Evolutionary conservation across 495 filamentous ascomycete genomes (phyloP).

Genomic region (Lentithecium fluviatile): DNA sequence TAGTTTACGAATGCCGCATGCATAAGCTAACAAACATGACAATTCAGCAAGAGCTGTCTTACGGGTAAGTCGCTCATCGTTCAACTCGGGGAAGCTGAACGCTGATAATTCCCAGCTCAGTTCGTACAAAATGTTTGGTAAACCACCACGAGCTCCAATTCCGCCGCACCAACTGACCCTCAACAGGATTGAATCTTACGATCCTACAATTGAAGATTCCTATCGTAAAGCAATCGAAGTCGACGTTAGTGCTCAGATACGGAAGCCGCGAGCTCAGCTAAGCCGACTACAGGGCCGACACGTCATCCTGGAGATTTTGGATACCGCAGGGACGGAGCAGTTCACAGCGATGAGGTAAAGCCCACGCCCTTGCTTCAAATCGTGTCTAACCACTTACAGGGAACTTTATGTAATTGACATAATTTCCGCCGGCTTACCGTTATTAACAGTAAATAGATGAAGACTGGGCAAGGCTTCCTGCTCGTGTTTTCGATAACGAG

Average conservation of each 20-base stretch:
- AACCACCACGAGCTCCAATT: too few species aligned
- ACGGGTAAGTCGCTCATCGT: constrained; percentile 66
- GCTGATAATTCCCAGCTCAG: constrained; percentile 65
- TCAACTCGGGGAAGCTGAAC: not conserved
- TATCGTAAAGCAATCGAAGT: constrained; percentile 93
- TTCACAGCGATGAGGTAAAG: constrained; percentile 79
- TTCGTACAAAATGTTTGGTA: constrained; percentile 95
- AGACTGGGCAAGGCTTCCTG: constrained; percentile 89
- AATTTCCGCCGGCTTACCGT: not conserved
- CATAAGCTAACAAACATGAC: constrained; percentile 14
- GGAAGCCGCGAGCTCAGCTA: not conserved
- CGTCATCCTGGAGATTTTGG: constrained; percentile 94
- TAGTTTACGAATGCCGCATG: not conserved
- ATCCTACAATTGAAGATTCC: constrained; percentile 97
- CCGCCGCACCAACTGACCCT: too few species aligned
- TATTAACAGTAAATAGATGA: constrained; percentile 66
- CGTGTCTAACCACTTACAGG: constrained; percentile 7
- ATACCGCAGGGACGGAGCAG: constrained; percentile 97
- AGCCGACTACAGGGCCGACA: constrained; percentile 70
- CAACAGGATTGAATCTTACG: constrained; percentile 84
- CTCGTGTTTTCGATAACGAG: constrained; percentile 97
- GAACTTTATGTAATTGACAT: constrained; percentile 21
- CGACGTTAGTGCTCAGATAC: constrained; percentile 63
- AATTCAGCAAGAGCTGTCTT: constrained; percentile 84
- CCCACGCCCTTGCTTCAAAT: not conserved